phyloP scores from a whole-genome alignment of 129 eudicot species.

The Flaveria sonorensis region DNA sequence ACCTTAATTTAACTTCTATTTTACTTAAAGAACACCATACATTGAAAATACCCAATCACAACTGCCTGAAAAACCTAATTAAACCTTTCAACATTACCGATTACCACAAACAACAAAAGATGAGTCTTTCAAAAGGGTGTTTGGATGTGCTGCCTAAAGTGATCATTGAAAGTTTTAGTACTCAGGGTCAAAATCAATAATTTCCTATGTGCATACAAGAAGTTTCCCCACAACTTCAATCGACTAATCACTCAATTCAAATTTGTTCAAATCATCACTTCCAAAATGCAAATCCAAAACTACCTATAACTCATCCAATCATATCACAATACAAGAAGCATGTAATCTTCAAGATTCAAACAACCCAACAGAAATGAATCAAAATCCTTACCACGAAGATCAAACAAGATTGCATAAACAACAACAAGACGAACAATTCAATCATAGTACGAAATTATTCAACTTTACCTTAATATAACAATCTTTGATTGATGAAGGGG shows the following conservation, averaged over 20 bases:
- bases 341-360: conserved; percentile 4
- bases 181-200: too few relatives aligned
- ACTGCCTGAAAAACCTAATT: too few relatives aligned
- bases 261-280: too few relatives aligned
- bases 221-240: not conserved
- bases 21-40: not conserved
- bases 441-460: not conserved
- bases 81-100: too few relatives aligned
- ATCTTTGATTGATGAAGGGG: conserved; percentile 16
- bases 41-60: not conserved
- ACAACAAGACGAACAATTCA: not conserved
- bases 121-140: too few relatives aligned
- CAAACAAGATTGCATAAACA: conserved; percentile 13
- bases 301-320: not conserved
- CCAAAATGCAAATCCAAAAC: too few relatives aligned
- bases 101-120: too few relatives aligned
- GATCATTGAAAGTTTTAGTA: too few relatives aligned
- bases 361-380: conserved; percentile 11
- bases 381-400: not conserved
- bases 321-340: not conserved
- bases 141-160: too few relatives aligned
- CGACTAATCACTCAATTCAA: too few relatives aligned
- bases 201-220: not conserved
- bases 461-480: conserved; percentile 19
- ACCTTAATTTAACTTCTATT: not conserved